Evolutionary conservation across 2,329 filamentous ascomycete genomes (phyloP).

Genomic region (Fusarium mundagurra): DNA sequence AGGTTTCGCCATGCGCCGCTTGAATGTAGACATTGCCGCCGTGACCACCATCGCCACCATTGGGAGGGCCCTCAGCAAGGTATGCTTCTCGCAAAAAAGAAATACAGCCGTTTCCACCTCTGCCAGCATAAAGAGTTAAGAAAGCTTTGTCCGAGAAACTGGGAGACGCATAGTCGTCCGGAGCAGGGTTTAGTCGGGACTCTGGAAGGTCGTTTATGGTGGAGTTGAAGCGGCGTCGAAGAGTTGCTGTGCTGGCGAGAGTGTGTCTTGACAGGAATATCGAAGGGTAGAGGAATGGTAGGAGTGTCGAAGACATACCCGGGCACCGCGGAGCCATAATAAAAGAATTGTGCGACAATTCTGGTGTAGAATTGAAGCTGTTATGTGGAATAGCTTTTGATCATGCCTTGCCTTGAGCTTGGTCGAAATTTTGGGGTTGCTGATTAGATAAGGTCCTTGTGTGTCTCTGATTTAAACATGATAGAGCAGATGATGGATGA

Average conservation of each 20-base stretch:
- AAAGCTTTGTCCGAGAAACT: slow-evolving; percentile 89
- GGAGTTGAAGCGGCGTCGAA: slow-evolving; percentile 40
- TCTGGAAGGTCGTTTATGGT: slow-evolving; percentile 52
- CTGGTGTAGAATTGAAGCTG: not conserved
- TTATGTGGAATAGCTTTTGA: slow-evolving; percentile 5
- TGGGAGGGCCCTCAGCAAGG: slow-evolving; percentile 86
- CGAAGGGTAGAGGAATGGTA: slow-evolving; percentile 61
- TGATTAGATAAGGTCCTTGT: slow-evolving; percentile 36
- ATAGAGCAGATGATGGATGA: not conserved
- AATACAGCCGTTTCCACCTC: slow-evolving; percentile 90
- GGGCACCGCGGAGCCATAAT: slow-evolving; percentile 45
- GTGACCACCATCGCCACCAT: slow-evolving; percentile 92
- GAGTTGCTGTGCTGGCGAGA: slow-evolving; percentile 9
- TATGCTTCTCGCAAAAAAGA: slow-evolving; percentile 94
- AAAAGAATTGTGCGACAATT: slow-evolving; percentile 3
- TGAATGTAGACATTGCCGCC: slow-evolving; percentile 96
- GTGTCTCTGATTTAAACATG: not conserved
- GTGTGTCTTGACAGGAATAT: slow-evolving; percentile 46
- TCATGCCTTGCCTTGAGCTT: slow-evolving; percentile 6
- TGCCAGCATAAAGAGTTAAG: slow-evolving; percentile 79
- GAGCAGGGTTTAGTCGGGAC: slow-evolving; percentile 79
- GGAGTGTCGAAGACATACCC: slow-evolving; percentile 37
- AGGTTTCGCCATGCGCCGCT: slow-evolving; percentile 89
- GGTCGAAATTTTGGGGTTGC: slow-evolving; percentile 22
- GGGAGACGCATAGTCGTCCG: slow-evolving; percentile 83